Evolutionary conservation across 2,329 filamentous ascomycete genomes (phyloP).

Genomic region (Trichoderma sp.): DNA sequence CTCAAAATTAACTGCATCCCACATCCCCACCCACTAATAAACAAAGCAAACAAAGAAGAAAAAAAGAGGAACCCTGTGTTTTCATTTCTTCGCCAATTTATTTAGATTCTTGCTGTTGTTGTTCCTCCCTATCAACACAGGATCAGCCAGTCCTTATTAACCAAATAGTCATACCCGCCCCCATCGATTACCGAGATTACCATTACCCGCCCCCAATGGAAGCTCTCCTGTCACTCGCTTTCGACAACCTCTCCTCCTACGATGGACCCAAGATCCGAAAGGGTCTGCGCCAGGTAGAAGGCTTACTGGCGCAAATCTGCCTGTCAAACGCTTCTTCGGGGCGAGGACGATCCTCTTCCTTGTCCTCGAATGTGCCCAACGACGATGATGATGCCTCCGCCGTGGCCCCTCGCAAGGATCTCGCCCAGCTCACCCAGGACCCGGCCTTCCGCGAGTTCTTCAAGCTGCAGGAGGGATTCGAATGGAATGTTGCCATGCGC

Average conservation of each 20-base stretch:
- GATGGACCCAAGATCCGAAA: constrained; percentile 88
- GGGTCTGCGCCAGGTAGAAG: constrained; percentile 90
- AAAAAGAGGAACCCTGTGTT: not conserved
- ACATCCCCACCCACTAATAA: not conserved
- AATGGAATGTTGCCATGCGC: constrained; percentile 92
- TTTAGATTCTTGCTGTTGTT: not conserved
- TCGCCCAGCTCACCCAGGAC: constrained; percentile 72
- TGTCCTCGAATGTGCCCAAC: constrained; percentile 23
- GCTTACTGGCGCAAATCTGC: constrained; percentile 90
- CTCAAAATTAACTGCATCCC: not conserved
- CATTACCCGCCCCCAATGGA: constrained; percentile 63
- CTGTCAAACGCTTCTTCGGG: constrained; percentile 51
- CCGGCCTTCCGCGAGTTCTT: constrained; percentile 95
- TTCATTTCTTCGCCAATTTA: not conserved
- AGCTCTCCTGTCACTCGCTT: constrained; percentile 83
- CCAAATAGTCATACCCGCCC: not conserved
- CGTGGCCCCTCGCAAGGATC: constrained; percentile 53
- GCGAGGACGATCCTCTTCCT: constrained; percentile 22
- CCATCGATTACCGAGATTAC: not conserved
- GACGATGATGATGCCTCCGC: constrained; percentile 40
- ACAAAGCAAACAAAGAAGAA: not conserved
- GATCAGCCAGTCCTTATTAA: not conserved
- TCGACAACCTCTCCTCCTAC: constrained; percentile 93
- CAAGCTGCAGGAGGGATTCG: constrained; percentile 92
- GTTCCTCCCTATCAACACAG: not conserved